A percentile compares a stretch with the other conserved stretches of the same genome.
Conservation (phyloP, 1,139 yeast genomes). For the Tardiomyces depauwii region DNA sequence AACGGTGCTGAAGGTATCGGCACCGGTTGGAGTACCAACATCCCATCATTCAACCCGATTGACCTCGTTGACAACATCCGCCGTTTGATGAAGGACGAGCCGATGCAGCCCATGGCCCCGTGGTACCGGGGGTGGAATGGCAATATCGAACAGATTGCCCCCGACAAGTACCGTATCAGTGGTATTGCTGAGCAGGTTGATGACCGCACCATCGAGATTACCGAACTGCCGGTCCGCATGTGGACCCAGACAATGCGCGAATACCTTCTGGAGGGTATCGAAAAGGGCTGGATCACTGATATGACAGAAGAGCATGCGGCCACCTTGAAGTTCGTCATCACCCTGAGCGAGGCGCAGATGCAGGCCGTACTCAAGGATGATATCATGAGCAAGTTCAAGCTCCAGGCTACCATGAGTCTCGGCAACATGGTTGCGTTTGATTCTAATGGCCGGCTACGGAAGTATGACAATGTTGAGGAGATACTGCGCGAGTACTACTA, state of each 20-base stretch:
- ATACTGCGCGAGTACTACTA: constrained; percentile 76
- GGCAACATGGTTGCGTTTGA: constrained; percentile 96
- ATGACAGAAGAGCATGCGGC: constrained; percentile 89
- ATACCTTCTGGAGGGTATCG: constrained; percentile 57
- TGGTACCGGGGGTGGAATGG: constrained; percentile 99
- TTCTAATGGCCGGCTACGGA: constrained; percentile 79
- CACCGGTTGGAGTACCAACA: constrained; percentile 95
- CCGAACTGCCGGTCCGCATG: constrained; percentile 84
- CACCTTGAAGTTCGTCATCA: constrained; percentile 69
- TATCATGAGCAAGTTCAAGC: constrained; percentile 70
- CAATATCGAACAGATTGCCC: constrained; percentile 43
- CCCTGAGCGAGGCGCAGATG: constrained; percentile 73
- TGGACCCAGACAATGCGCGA: constrained; percentile 93
- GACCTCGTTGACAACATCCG: constrained; percentile 71
- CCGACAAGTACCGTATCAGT: constrained; percentile 59
- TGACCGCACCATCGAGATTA: constrained; percentile 70
- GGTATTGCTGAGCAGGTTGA: constrained; percentile 80
- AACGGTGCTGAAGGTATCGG: constrained; percentile 99
- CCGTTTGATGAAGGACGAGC: constrained; percentile 63
- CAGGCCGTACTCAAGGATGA: constrained; percentile 63
- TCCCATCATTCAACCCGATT: constrained; percentile 81
- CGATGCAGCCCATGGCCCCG: constrained; percentile 65
- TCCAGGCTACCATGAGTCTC: constrained; percentile 55
- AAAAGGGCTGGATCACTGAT: constrained; percentile 82
- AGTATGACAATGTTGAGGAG: constrained; percentile 63